Conservation (phyloP, 495 filamentous ascomycete species). For the Podospora sp. region DNA sequence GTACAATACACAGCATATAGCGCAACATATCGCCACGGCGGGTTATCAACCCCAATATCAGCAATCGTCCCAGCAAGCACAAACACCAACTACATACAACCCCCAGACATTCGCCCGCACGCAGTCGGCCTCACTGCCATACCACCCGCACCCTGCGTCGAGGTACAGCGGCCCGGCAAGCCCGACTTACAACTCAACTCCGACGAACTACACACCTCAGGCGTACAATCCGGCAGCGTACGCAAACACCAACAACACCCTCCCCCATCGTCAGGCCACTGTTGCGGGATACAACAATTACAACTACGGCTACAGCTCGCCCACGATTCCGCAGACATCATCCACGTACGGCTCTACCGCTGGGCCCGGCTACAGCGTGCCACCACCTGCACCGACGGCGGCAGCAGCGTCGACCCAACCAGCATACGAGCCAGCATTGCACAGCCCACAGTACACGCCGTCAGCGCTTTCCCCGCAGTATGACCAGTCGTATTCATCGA, state of each 20-base stretch:
- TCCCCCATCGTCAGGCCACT: conserved; percentile 49
- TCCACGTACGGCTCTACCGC: conserved; percentile 40
- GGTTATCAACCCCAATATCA: conserved; percentile 66
- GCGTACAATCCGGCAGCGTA: conserved; percentile 57
- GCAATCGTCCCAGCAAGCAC: conserved; percentile 42
- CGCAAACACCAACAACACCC: conserved; percentile 37
- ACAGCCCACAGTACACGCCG: conserved; percentile 39
- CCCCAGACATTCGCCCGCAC: conserved; percentile 76
- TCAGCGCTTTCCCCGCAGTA: conserved; percentile 31
- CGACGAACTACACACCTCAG: conserved; percentile 43
- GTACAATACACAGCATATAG: conserved; percentile 52
- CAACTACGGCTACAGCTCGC: conserved; percentile 43
- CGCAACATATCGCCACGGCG: conserved; percentile 55
- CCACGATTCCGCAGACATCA: conserved; percentile 36
- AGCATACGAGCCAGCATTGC: conserved; percentile 40
- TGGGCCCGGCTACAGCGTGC: conserved; percentile 31
- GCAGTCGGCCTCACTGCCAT: conserved; percentile 56
- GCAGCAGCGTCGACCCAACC: conserved; percentile 36
- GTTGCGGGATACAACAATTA: conserved; percentile 48
- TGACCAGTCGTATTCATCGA: conserved; percentile 31
- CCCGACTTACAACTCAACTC: conserved; percentile 35
- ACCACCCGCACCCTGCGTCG: conserved; percentile 42
- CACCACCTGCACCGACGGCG: conserved; percentile 35
- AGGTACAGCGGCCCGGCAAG: conserved; percentile 39
- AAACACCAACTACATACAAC: conserved; percentile 70